Evolutionary conservation across 2,329 filamentous ascomycete genomes (phyloP), one percentile per base, ranked within the genome.

Genomic region (Meredithiella fracta): DNA sequence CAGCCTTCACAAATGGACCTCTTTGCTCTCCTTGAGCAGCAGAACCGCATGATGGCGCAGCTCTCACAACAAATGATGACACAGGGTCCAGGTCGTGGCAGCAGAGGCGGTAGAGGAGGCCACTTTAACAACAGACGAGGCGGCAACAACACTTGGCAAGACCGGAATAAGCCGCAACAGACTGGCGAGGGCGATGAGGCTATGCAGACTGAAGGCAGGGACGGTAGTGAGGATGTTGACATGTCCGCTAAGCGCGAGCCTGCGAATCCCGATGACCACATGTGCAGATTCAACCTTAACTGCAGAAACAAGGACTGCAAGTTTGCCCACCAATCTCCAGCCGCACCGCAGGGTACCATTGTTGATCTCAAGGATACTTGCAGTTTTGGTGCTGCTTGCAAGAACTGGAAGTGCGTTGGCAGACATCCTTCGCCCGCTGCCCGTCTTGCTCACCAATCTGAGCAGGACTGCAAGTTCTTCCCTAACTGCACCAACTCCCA

Each of bases 271-370:
- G 76, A 81, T 4, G 79, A 86, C 51, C 85, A 75, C 14, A 73
- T 91, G 60, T 98, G 92, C 78, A 87, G 85, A 64, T 98, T 82
- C 73, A 96, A 97, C 70, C 73, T 92, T 55, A 75, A 79, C 60
- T 98, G 92, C 72, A 86, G 85, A 40, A 94, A 94, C 69, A 81
- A 80, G 62, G 86, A 94, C 60, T 98, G 92, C 71, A 85, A 83
- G 61, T 98, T 88, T 67, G 92, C 88, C 17, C 92, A 98, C 65
- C 91, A 96, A 70, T 95, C 90, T 15, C 89, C 92, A 1, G 89
- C 86, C 1, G 90, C 91, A 31, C 85, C 87, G 2, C 83, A 84
- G 1, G 86, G 85, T 26, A 79, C 78, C 1, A 76, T 82, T 0
- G 75, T 97, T 58, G 92, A 97, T 67, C 76, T 90, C 62, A 79